Conservation (phyloP, 2,329 filamentous ascomycete genomes). For the Diplodia intermedia region DNA sequence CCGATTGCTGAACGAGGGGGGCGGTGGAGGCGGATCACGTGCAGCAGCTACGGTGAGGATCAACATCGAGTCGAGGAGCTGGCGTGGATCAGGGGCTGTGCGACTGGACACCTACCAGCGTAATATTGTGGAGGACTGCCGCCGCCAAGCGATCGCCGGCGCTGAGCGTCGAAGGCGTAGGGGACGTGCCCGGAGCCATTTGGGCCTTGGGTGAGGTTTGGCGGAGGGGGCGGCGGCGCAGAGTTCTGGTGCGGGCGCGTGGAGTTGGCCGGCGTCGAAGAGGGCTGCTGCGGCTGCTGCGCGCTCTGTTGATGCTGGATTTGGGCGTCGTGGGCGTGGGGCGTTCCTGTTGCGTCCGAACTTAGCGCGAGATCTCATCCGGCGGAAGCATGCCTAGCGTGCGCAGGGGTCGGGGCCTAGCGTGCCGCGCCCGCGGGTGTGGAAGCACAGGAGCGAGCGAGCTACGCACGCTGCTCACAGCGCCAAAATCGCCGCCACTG, state of each 20-base stretch:
- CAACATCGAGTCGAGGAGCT: conserved; percentile 36
- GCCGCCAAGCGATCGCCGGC: conserved; percentile 54
- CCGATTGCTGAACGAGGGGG: conserved; percentile 52
- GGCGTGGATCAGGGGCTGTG: conserved; percentile 31
- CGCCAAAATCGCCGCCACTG: conserved; percentile 25
- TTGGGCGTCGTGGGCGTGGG: conserved; percentile 40
- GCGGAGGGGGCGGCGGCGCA: conserved; percentile 31
- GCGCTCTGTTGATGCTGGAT: conserved; percentile 43
- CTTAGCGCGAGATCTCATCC: conserved; percentile 31
- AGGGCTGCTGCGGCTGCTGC: conserved; percentile 33
- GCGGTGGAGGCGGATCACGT: conserved; percentile 49
- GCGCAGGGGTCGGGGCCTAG: conserved; percentile 36
- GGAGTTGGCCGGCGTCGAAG: conserved; percentile 41
- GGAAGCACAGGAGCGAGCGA: conserved; percentile 30
- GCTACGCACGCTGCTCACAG: conserved; percentile 20
- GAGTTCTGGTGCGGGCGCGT: conserved; percentile 31
- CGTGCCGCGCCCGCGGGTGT: conserved; percentile 37
- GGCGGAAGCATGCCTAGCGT: conserved; percentile 29
- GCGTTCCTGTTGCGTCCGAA: conserved; percentile 32
- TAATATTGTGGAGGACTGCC: conserved; percentile 45
- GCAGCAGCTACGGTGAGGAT: conserved; percentile 43
- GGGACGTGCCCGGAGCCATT: conserved; percentile 31
- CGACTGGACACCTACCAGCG: conserved; percentile 41
- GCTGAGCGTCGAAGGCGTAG: conserved; percentile 35
- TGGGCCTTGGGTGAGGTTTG: conserved; percentile 16